Evolutionary conservation across 176 grass and related monocot genomes (phyloP), one percentile per base, ranked within the genome.

Genomic region (Typha latifolia): DNA sequence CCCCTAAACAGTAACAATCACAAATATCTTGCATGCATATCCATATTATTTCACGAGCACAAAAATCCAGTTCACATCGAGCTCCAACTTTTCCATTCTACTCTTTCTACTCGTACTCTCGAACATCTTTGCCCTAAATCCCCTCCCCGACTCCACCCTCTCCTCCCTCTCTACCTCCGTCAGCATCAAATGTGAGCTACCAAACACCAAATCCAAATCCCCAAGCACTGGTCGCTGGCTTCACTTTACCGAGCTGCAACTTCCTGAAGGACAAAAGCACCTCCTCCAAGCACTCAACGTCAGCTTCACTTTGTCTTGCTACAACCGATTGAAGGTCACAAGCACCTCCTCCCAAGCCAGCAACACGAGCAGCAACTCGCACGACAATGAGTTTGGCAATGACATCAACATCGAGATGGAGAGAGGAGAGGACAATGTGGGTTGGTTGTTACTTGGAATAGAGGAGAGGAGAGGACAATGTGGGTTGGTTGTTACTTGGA

Each of bases 221-320:
- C 69, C 51, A 71, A 5, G 69, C 27, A 23, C 69, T 18, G 1
- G 29, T 31, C 52, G 24, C 51, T 9, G 51, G 61, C 16, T 71
- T 37, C 52, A 51, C 69, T 29, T 19, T 71, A 31, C 69, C 10
- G n/a, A n/a, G 69, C 53, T 71, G 69, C 69, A 71, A 12, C 53
- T 61, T 16, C 69, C 51, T 43, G 26, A 71, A 27, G 31, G 51
- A 57, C n/a, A 29, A 23, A 29, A 71, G 1, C 24, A 71, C 12
- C 3, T 61, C 69, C 14, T 51, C 48, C 47, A 20, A 7, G n/a
- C n/a, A n/a, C n/a, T n/a, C n/a, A n/a, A n/a, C n/a, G n/a, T n/a
- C n/a, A n/a, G n/a, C n/a, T n/a, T n/a, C n/a, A n/a, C n/a, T n/a
- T n/a, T n/a, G n/a, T n/a, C n/a, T n/a, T n/a, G n/a, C n/a, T n/a